Conservation (phyloP, 306 rosid genomes). For the Lupinus albus region DNA sequence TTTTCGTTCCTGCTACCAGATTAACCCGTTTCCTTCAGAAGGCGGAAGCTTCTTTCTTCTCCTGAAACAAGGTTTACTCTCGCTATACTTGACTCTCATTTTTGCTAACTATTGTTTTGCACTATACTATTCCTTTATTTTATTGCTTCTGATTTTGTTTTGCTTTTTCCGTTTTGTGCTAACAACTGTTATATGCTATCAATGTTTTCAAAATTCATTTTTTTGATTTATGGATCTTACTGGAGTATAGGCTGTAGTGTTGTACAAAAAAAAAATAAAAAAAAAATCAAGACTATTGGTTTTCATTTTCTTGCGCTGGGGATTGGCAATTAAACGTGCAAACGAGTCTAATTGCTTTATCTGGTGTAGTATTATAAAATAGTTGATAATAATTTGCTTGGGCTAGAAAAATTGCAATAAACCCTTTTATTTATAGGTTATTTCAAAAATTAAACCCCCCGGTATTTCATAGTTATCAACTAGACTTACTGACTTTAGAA, state of each 20-base stretch:
- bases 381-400: not conserved
- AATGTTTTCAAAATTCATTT: slow-evolving; percentile 15
- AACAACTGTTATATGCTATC: not conserved
- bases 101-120: not conserved
- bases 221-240: slow-evolving; percentile 1
- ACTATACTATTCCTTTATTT: slow-evolving; percentile 9
- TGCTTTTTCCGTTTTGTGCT: slow-evolving; percentile 12
- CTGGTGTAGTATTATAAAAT: not conserved
- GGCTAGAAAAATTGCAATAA: too few relatives aligned
- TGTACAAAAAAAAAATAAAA: too few relatives aligned
- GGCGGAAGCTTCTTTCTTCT: slow-evolving; percentile 33
- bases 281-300: not conserved
- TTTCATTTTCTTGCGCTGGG: slow-evolving; percentile 5
- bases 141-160: not conserved
- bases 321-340: slow-evolving; percentile 6
- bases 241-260: not conserved
- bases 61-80: slow-evolving; percentile 17
- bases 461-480: not conserved
- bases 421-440: not conserved
- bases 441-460: too few relatives aligned
- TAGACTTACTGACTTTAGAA: not conserved
- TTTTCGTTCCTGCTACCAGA: slow-evolving; percentile 3
- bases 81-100: slow-evolving; percentile 27
- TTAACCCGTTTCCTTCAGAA: slow-evolving; percentile 17
- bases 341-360: slow-evolving; percentile 27